Conservation (phyloP, 768 basidiomycete genomes). For the Boletus vinaceobasis region DNA sequence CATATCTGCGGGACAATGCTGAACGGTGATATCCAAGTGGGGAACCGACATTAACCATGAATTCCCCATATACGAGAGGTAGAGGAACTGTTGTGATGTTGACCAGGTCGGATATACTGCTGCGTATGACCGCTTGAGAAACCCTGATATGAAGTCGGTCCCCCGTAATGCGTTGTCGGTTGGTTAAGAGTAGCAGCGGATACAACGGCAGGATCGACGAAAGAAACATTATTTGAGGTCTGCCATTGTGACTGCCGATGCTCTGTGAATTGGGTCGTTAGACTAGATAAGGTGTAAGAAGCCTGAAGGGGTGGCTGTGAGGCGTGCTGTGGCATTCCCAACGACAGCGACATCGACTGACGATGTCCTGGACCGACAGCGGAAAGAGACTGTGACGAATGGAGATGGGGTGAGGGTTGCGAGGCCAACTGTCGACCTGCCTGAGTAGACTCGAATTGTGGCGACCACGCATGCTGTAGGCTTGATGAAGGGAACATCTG, state of each 20-base stretch:
- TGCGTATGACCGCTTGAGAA: constrained; percentile 11
- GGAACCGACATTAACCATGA: constrained; percentile 17
- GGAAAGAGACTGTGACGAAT: constrained; percentile 9
- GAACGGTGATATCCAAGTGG: not conserved
- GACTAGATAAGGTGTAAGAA: constrained; percentile 7
- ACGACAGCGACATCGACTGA: constrained; percentile 14
- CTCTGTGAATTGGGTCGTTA: constrained; percentile 7
- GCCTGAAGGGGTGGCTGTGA: constrained; percentile 12
- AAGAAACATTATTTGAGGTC: constrained; percentile 4
- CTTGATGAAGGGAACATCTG: constrained; percentile 14
- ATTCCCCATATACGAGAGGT: constrained; percentile 25
- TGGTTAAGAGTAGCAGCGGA: constrained; percentile 10
- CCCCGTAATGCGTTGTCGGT: constrained; percentile 2
- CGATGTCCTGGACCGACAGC: constrained; percentile 12
- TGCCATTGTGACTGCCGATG: constrained; percentile 15
- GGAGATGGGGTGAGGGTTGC: constrained; percentile 14
- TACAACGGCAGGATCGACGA: constrained; percentile 24
- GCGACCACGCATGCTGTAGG: constrained; percentile 19
- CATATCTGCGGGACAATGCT: not conserved
- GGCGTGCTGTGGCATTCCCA: constrained; percentile 14
- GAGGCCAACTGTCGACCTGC: constrained; percentile 2
- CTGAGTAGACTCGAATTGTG: constrained; percentile 26
- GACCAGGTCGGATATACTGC: constrained; percentile 18
- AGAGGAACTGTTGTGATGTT: constrained; percentile 18
- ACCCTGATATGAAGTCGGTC: constrained; percentile 10